These are phyloP conservation scores for Cryptococcus sp. DNA, from an alignment of 1,284 basidiomycete species.

Conservation along the genomic window DNA sequence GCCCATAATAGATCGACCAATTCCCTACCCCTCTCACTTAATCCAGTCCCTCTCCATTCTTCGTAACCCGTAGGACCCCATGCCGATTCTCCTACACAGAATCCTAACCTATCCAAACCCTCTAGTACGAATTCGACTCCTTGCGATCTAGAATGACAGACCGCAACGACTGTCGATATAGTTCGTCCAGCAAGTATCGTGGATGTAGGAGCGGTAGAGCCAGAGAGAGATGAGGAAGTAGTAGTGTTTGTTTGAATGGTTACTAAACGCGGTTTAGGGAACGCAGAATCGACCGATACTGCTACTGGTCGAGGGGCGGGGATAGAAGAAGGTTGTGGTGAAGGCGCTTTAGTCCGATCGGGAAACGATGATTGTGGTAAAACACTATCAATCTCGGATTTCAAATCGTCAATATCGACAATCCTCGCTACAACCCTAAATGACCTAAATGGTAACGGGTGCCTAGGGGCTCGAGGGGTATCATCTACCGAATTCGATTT, in stretches of 20 bases:
- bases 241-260: not conserved
- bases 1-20: conserved; percentile 45
- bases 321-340: conserved; percentile 1
- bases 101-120: conserved; percentile 45
- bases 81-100: conserved; percentile 44
- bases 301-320: not conserved
- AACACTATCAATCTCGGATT: conserved; percentile 10
- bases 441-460: conserved; percentile 41
- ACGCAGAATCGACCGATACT: not conserved
- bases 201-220: not conserved
- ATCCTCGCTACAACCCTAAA: conserved; percentile 46
- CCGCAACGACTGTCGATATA: conserved; percentile 48
- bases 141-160: conserved; percentile 44
- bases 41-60: conserved; percentile 46
- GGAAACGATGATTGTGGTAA: too few species aligned
- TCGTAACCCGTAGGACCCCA: conserved; percentile 50
- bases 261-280: not conserved
- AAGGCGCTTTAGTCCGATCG: not conserved
- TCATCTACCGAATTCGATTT: not conserved
- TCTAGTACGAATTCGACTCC: conserved; percentile 49
- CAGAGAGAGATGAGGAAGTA: not conserved
- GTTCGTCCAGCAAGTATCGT: conserved; percentile 24
- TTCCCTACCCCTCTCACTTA: conserved; percentile 42
- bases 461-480: conserved; percentile 5
- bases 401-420: conserved; percentile 37